A percentile compares a stretch with the other conserved stretches of the same genome.
Conservation (phyloP, 768 basidiomycete species). For the Mycena galericulata region DNA sequence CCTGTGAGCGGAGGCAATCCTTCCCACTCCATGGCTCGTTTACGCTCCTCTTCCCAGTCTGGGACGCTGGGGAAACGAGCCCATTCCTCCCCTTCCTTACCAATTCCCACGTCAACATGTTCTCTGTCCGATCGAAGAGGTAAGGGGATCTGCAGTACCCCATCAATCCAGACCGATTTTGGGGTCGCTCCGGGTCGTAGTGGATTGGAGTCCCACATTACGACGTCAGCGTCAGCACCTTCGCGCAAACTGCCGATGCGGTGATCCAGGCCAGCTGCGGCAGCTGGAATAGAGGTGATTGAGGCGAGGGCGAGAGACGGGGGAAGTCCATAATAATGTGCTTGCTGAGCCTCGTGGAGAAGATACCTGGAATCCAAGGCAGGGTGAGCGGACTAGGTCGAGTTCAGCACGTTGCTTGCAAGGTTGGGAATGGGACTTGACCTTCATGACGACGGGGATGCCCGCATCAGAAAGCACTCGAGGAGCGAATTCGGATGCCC, state of each 20-base stretch:
- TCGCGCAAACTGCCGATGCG: constrained; percentile 73
- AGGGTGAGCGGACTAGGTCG: constrained; percentile 66
- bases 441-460: constrained; percentile 73
- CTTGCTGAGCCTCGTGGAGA: constrained; percentile 78
- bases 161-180: constrained; percentile 85
- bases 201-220: constrained; percentile 84
- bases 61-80: constrained; percentile 65
- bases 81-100: constrained; percentile 57
- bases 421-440: constrained; percentile 23
- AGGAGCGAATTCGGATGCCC: constrained; percentile 62
- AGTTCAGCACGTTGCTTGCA: neutral
- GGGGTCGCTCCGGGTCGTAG: constrained; percentile 82
- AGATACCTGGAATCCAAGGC: constrained; percentile 75
- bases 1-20: constrained; percentile 75
- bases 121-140: constrained; percentile 52
- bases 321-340: constrained; percentile 74
- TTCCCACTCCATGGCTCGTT: constrained; percentile 69
- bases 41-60: constrained; percentile 73
- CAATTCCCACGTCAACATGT: constrained; percentile 53
- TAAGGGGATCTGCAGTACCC: constrained; percentile 76
- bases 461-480: constrained; percentile 68
- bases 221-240: constrained; percentile 77
- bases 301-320: constrained; percentile 69
- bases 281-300: constrained; percentile 76
- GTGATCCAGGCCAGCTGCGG: constrained; percentile 77